A percentile compares a stretch with the other conserved stretches of the same genome.
Evolutionary conservation across 1,139 yeast species (phyloP).

Genomic region (Cylindricascospora bacillispora): DNA sequence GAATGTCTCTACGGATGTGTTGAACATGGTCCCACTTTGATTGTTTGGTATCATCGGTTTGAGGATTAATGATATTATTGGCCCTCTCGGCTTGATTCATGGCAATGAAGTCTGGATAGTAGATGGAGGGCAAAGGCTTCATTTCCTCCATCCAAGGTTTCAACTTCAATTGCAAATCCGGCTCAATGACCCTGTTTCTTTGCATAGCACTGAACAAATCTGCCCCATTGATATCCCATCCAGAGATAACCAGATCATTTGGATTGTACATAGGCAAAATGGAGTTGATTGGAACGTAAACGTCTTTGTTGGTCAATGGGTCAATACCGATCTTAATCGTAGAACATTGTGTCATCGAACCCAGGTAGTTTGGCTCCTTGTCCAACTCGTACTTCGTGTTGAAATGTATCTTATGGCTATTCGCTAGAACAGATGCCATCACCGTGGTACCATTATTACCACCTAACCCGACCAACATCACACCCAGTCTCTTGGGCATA

Average conservation of each 20-base stretch:
- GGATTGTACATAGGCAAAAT: slow-evolving; percentile 82
- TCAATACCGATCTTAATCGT: slow-evolving; percentile 87
- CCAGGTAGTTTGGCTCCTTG: slow-evolving; percentile 77
- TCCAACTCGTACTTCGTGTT: slow-evolving; percentile 62
- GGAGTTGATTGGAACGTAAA: slow-evolving; percentile 85
- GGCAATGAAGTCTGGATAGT: slow-evolving; percentile 95
- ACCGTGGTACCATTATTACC: slow-evolving; percentile 95
- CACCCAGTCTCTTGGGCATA: slow-evolving; percentile 68
- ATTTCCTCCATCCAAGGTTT: slow-evolving; percentile 49
- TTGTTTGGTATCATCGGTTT: slow-evolving; percentile 37
- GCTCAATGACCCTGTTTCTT: slow-evolving; percentile 80
- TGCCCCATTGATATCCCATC: slow-evolving; percentile 83
- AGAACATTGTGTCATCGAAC: slow-evolving; percentile 92
- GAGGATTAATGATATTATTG: slow-evolving; percentile 58
- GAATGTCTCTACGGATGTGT: slow-evolving; percentile 71
- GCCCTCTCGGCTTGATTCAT: slow-evolving; percentile 91
- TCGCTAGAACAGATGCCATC: slow-evolving; percentile 75
- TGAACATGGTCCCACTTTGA: slow-evolving; percentile 89
- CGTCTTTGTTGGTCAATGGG: slow-evolving; percentile 66
- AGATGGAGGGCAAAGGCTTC: slow-evolving; percentile 71
- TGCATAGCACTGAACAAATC: slow-evolving; percentile 68
- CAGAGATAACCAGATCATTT: slow-evolving; percentile 79
- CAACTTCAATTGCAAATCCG: slow-evolving; percentile 69
- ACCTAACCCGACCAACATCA: slow-evolving; percentile 86
- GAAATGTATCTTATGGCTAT: slow-evolving; percentile 66